Evolutionary conservation across 768 basidiomycete species (phyloP), one percentile per base, ranked within the genome.

Genomic region (Boletus barrowsii): DNA sequence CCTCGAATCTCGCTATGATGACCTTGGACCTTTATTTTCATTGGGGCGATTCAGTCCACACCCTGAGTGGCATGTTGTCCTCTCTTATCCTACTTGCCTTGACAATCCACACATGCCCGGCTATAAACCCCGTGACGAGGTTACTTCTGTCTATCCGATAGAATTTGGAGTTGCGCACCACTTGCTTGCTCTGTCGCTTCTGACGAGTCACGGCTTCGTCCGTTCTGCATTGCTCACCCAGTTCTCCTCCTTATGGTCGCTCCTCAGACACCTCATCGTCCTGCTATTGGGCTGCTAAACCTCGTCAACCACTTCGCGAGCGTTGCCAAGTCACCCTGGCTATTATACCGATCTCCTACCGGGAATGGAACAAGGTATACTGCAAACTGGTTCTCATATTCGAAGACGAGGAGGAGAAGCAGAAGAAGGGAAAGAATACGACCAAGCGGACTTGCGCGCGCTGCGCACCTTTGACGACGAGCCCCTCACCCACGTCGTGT

Each of bases 401-500:
- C 36, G 48, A 66, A 53, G 42, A 56, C 3, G 45, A 47, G 3
- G 4, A 32, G 18, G 3, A 35, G 4, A 3, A 37, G 45, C 3
- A 36, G 8, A 8, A 18, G 29, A n/a, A 32, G 45, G 8, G 14
- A 9, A 5, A 41, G 3, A n/a, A 42, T n/a, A n/a, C n/a, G n/a
- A n/a, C n/a, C n/a, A 59, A 20, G 29, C 24, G 1, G 48, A 65
- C 15, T 10, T 60, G 4, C 20, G 35, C 13, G 29, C 39, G 11
- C 47, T 63, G n/a, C 58, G 53, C 32, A 57, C 56, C 10, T 47
- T 47, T 13, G 58, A 56, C 29, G 29, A 49, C 45, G 22, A 50
- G 20, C 42, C 45, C 0, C 63, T 69, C 41, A 65, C 49, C 26
- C 67, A 67, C 42, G 35, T 68, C 50, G 37, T 69, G 32, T 68